phyloP scores from a whole-genome alignment of 345 rosid genomes.

The Sapria himalayana region DNA sequence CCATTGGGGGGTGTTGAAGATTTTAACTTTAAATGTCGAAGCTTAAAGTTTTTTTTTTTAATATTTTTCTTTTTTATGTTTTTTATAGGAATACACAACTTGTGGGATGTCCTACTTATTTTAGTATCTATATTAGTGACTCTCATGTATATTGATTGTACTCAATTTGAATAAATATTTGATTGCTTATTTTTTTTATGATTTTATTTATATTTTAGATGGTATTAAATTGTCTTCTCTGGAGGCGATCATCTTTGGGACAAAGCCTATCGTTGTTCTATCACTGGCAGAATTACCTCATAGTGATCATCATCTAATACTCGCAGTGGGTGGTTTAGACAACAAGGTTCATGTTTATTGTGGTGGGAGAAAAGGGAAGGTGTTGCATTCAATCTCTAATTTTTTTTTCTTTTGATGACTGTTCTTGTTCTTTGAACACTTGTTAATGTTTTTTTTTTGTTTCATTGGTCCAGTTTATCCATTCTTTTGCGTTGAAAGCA shows the following conservation, averaged over 20 bases:
- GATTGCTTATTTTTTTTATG: constrained; percentile 8
- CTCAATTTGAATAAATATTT: background rate
- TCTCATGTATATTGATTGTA: no score
- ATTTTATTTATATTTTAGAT: no score
- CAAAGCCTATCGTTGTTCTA: constrained; percentile 71
- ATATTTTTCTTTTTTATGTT: no score
- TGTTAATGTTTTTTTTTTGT: constrained; percentile 4
- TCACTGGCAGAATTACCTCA: constrained; percentile 62
- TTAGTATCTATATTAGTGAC: no score
- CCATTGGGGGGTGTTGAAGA: no score
- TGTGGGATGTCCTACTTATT: no score
- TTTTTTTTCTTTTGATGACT: background rate
- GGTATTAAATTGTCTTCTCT: constrained; percentile 37
- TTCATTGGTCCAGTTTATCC: constrained; percentile 31
- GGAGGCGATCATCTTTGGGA: constrained; percentile 41
- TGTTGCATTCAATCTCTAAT: constrained; percentile 8
- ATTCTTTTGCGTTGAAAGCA: constrained; percentile 76
- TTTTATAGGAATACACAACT: no score
- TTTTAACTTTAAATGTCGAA: no score
- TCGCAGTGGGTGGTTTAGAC: constrained; percentile 93
- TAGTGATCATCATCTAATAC: constrained; percentile 25
- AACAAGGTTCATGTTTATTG: constrained; percentile 57
- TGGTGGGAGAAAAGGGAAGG: constrained; percentile 62
- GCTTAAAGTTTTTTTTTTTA: no score
- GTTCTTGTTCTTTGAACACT: constrained; percentile 2